Base-by-base conservation (phyloP, 106 monocot genomes). In the Dendrobium chrysotoxum region DNA sequence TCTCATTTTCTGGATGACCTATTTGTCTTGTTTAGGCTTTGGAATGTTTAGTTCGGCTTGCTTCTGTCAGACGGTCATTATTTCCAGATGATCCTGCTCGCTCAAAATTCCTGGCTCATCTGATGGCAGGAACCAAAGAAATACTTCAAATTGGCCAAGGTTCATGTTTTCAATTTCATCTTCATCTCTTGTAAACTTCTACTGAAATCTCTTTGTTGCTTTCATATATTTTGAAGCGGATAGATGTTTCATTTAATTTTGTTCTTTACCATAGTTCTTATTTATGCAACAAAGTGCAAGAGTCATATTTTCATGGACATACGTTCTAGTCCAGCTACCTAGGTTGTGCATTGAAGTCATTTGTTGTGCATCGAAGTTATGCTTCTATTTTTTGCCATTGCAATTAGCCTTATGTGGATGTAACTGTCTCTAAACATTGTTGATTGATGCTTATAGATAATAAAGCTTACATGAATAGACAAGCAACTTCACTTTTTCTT, bases 101-200 rank as follows among this genome's bases (percentile, higher is more conserved):
- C 39, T 88, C 84, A 55, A 87, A 89, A 80, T 95, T 91, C 83
- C 82, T 98, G 16, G 79, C 89, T 78, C 92, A 87, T 92, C 75
- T 98, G 65, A 95, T 98, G 94, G 53, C 88, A 28, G 97, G 97
- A 85, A 98, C 97, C 1, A 98, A 95, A 84, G 97, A 98, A 75
- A 98, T 92, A 84, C 83, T 98, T 80, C 94, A 95, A 85, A 92
- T 85, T 17, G 97, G 97, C 75, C 92, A 95, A 95, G 97, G 97
- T 97, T 81, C 28, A 38, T 65, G 44, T 79, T 79, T 0, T 50
- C 21, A 67, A 45, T 47, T 76, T 76, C 11, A 26, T 28, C 41
- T 74, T 74, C 39, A 40, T 40, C n/a, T 40, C 17, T 74, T 74
- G 41, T 21, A 74, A 21, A 50, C 42, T 40, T 21, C 41, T 74